phyloP scores from a whole-genome alignment of 1,284 basidiomycete genomes.

The Ceratobasidium sp. region DNA sequence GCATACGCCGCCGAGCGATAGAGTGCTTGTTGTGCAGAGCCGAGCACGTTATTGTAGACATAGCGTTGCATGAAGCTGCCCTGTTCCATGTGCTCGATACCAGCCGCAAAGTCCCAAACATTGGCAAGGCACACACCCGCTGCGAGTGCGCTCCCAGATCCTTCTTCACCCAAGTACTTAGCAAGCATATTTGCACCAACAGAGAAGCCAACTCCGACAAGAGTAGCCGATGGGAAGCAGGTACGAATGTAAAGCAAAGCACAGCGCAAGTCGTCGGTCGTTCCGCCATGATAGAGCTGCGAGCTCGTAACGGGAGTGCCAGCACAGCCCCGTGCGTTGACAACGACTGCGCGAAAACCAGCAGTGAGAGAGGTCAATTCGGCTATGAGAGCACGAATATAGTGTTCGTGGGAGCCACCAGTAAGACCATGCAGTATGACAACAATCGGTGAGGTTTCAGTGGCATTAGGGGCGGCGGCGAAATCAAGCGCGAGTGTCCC shows the following conservation, averaged over 20 bases:
- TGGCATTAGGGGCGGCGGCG: constrained; percentile 53
- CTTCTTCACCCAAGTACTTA: constrained; percentile 90
- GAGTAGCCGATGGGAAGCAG: constrained; percentile 71
- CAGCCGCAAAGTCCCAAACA: constrained; percentile 57
- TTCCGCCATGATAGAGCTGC: constrained; percentile 54
- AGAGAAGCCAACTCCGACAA: constrained; percentile 93
- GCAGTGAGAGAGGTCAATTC: constrained; percentile 40
- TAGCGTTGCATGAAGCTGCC: constrained; percentile 56
- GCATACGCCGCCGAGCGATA: constrained; percentile 40
- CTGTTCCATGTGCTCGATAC: constrained; percentile 52
- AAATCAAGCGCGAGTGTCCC: constrained; percentile 56
- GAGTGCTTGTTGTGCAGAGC: constrained; percentile 57
- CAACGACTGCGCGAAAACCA: constrained; percentile 47
- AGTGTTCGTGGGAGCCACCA: constrained; percentile 62
- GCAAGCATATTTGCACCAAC: constrained; percentile 93
- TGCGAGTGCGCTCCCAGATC: constrained; percentile 62
- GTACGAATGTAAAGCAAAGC: constrained; percentile 64
- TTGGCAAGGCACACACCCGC: constrained; percentile 62
- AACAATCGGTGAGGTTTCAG: constrained; percentile 59
- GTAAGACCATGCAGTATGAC: constrained; percentile 63
- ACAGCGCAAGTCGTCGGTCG: constrained; percentile 65
- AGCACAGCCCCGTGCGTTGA: constrained; percentile 42
- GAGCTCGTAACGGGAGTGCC: constrained; percentile 48
- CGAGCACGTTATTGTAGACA: constrained; percentile 61
- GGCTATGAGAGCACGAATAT: constrained; percentile 62